These are phyloP conservation scores for Saccharomyces hybrid DNA, from an alignment of 1,139 yeast species.

Conservation along the genomic window DNA sequence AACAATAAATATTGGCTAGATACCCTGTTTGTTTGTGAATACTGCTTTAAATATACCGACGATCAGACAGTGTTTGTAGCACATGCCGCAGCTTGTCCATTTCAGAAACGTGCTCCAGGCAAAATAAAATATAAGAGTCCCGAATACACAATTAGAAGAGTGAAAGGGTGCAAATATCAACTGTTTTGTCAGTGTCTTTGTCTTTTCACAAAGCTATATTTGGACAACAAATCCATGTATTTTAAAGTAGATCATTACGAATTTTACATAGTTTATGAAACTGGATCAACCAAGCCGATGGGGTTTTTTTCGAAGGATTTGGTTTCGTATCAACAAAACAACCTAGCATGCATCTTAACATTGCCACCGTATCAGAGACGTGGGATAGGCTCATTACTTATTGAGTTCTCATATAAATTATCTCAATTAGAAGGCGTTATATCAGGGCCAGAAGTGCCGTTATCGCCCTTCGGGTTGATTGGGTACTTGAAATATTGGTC, in stretches of 20 bases:
- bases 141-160: slow-evolving; percentile 48
- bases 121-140: slow-evolving; percentile 58
- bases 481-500: slow-evolving; percentile 80
- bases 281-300: slow-evolving; percentile 44
- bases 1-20: slow-evolving; percentile 44
- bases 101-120: slow-evolving; percentile 48
- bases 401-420: slow-evolving; percentile 73
- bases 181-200: slow-evolving; percentile 77
- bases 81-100: slow-evolving; percentile 45
- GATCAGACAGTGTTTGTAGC: slow-evolving; percentile 32
- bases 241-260: slow-evolving; percentile 73
- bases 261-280: slow-evolving; percentile 64
- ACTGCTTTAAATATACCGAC: slow-evolving; percentile 74
- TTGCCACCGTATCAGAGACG: slow-evolving; percentile 87
- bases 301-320: slow-evolving; percentile 90
- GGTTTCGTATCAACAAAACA: slow-evolving; percentile 75
- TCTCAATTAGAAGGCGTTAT: slow-evolving; percentile 48
- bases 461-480: slow-evolving; percentile 70
- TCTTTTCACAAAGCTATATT: slow-evolving; percentile 74
- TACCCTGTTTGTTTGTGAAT: slow-evolving; percentile 61
- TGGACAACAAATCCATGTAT: slow-evolving; percentile 86
- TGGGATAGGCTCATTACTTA: slow-evolving; percentile 68
- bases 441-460: slow-evolving; percentile 90
- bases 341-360: slow-evolving; percentile 81
- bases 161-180: slow-evolving; percentile 55